Evolutionary conservation across 2,329 filamentous ascomycete genomes (phyloP).

Genomic region (Fusarium anthophilum): DNA sequence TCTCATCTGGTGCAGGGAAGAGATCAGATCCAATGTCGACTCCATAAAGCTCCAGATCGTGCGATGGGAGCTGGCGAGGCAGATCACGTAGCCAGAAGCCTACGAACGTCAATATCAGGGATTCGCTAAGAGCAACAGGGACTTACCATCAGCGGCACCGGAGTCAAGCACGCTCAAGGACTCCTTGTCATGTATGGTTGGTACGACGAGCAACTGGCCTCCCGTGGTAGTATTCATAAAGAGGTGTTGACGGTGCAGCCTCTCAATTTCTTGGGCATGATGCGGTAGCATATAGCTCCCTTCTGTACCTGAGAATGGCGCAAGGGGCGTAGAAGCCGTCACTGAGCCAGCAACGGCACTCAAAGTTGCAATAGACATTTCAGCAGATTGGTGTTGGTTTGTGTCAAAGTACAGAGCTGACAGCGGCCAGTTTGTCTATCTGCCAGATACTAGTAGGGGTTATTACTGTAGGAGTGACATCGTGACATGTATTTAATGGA

Average conservation of each 20-base stretch:
- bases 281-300: background rate
- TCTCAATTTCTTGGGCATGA: background rate
- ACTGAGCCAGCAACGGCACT: background rate
- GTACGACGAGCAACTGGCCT: background rate
- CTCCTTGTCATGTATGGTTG: background rate
- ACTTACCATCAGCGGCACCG: background rate
- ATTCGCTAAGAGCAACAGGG: accelerated
- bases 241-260: background rate
- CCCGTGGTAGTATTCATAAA: background rate
- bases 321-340: background rate
- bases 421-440: too few relatives aligned
- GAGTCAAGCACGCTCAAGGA: background rate
- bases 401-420: too few relatives aligned
- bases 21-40: background rate
- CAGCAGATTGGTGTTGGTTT: too few relatives aligned
- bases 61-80: background rate
- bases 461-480: too few relatives aligned
- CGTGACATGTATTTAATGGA: background rate
- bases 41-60: background rate
- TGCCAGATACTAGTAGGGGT: too few relatives aligned
- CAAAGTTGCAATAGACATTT: background rate
- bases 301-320: background rate
- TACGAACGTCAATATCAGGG: background rate
- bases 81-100: background rate
- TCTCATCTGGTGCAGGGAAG: background rate